Percentiles rank a stretch among this genome's conserved stretches.
Evolutionary conservation across 2,329 filamentous ascomycete genomes (phyloP).

Genomic region (Aureobasidium musti): DNA sequence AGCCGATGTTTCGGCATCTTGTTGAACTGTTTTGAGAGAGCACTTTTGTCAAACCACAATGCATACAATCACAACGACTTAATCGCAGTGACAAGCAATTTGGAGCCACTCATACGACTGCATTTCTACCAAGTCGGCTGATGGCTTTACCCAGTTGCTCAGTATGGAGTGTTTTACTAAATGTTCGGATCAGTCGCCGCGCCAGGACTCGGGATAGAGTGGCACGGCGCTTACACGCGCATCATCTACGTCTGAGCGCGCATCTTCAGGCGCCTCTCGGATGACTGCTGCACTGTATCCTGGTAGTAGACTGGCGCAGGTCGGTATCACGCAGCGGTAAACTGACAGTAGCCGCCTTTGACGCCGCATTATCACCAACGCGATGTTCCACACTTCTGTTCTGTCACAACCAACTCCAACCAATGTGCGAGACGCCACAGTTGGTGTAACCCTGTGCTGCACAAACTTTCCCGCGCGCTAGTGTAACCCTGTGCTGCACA

Average conservation of each 20-base stretch:
- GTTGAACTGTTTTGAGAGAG: not conserved
- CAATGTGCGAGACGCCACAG: not conserved
- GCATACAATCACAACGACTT: not conserved
- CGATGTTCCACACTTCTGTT: not conserved
- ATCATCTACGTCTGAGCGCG: not conserved
- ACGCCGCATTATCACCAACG: not conserved
- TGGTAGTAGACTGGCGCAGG: not conserved
- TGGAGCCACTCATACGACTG: not conserved
- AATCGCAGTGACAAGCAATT: not conserved
- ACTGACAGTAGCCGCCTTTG: not conserved
- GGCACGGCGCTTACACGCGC: not conserved
- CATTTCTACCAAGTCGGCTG: not conserved
- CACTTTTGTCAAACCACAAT: not conserved
- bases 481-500: not conserved
- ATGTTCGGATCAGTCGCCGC: not conserved
- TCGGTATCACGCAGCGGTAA: too few relatives aligned
- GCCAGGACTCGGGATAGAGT: not conserved
- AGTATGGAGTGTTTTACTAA: not conserved
- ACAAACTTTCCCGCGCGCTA: not conserved
- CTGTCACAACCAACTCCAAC: not conserved
- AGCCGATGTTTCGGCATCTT: not conserved
- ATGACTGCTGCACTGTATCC: not conserved
- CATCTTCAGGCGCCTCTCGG: not conserved
- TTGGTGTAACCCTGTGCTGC: not conserved
- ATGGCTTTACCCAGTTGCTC: not conserved